Conservation (phyloP, 2,329 filamentous ascomycete genomes). For the Ambrosiella xylebori region DNA sequence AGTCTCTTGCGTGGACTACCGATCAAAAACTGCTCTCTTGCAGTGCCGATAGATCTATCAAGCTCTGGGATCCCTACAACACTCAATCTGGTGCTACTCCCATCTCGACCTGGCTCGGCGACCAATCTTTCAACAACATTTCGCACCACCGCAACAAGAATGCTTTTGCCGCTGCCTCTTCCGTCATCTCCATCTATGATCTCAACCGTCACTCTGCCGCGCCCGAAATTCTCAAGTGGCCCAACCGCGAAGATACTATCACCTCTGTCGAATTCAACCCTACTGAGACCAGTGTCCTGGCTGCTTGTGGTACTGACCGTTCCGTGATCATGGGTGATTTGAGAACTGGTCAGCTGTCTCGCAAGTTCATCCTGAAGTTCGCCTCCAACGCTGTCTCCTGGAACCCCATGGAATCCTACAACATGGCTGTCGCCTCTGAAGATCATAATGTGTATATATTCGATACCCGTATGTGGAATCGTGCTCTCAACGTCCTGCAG, state of each 20-base stretch:
- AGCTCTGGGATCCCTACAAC: constrained; percentile 81
- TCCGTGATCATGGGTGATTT: constrained; percentile 84
- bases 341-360: constrained; percentile 65
- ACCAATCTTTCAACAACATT: constrained; percentile 64
- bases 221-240: constrained; percentile 71
- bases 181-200: constrained; percentile 75
- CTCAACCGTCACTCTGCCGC: constrained; percentile 64
- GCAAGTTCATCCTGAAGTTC: constrained; percentile 66
- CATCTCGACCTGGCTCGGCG: constrained; percentile 68
- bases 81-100: constrained; percentile 51
- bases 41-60: constrained; percentile 70
- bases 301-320: constrained; percentile 69
- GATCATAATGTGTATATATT: constrained; percentile 83
- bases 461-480: constrained; percentile 80
- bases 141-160: constrained; percentile 66
- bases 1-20: constrained; percentile 75
- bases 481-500: constrained; percentile 76
- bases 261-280: constrained; percentile 81
- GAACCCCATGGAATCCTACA: constrained; percentile 96
- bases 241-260: constrained; percentile 78
- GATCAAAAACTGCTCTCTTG: constrained; percentile 77
- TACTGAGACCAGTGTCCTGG: constrained; percentile 80
- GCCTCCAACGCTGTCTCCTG: constrained; percentile 71
- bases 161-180: constrained; percentile 64
- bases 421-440: constrained; percentile 83